Conservation (phyloP, 2,329 filamentous ascomycete genomes). For the Paraphaeosphaeria sporulosa region DNA sequence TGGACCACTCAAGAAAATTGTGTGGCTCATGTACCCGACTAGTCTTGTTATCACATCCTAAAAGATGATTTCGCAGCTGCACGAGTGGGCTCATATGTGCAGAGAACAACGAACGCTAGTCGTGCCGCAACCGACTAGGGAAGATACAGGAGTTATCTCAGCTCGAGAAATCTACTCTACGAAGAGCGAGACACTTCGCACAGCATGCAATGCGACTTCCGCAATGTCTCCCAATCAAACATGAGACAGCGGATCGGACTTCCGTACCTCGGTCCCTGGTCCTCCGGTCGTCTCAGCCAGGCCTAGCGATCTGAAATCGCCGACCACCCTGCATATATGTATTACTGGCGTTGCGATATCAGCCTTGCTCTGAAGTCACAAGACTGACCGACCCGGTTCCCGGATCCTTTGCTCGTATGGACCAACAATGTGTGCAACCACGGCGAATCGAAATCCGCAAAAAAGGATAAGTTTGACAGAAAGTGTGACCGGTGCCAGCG, state of each 20-base stretch:
- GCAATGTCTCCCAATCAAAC: not conserved
- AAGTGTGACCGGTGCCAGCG: not conserved
- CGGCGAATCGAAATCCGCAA: not conserved
- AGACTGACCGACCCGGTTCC: not conserved
- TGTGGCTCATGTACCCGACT: constrained; percentile 2
- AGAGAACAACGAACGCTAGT: not conserved
- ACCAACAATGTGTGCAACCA: not conserved
- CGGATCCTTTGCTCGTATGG: not conserved
- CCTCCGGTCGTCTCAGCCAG: not conserved
- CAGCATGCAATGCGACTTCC: not conserved
- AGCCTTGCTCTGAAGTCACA: not conserved
- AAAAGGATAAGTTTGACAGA: not conserved
- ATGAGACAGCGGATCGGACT: not conserved
- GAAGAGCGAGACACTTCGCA: not conserved
- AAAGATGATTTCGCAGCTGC: not conserved
- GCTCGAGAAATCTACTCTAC: not conserved
- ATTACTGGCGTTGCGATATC: not conserved
- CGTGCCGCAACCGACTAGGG: not conserved
- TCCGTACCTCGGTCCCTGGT: not conserved
- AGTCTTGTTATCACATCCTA: not conserved
- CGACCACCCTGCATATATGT: not conserved
- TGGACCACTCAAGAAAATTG: not conserved
- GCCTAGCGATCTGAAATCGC: not conserved
- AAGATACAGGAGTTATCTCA: not conserved
- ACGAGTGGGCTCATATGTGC: constrained; percentile 2